Evolutionary conservation across 2,329 filamentous ascomycete species (phyloP).

Genomic region (Fonsecaea nubica): DNA sequence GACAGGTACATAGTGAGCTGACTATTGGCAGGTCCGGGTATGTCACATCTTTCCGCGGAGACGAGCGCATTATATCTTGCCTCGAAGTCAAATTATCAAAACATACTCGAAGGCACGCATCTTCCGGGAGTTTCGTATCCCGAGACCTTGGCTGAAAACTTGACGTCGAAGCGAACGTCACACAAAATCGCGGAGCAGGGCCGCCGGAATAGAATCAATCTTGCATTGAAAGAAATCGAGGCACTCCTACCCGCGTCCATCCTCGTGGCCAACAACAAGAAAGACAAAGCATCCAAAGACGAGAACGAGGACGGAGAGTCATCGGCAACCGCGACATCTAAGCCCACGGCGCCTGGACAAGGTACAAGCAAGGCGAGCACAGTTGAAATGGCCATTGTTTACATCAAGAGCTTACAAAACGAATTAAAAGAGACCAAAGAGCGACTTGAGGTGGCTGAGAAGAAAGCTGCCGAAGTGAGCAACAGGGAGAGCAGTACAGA

Average conservation of each 20-base stretch:
- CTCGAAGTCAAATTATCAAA: conserved; percentile 97
- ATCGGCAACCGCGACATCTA: conserved; percentile 37
- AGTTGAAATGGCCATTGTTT: conserved; percentile 95
- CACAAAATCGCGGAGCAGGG: conserved; percentile 99
- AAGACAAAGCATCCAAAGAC: conserved; percentile 38
- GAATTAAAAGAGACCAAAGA: conserved; percentile 71
- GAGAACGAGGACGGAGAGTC: conserved; percentile 48
- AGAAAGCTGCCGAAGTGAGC: conserved; percentile 55
- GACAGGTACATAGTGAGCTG: conserved; percentile 28
- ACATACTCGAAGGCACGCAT: conserved; percentile 90
- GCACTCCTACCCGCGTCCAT: conserved; percentile 71
- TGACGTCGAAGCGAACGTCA: conserved; percentile 94
- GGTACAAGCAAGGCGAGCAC: conserved; percentile 93
- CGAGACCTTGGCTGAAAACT: conserved; percentile 85
- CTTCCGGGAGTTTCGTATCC: conserved; percentile 91
- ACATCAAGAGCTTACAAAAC: conserved; percentile 83
- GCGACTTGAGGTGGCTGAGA: conserved; percentile 70
- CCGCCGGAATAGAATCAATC: conserved; percentile 92
- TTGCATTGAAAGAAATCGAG: conserved; percentile 89
- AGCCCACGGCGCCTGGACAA: conserved; percentile 50
- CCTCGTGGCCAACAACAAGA: conserved; percentile 51
- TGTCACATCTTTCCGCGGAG: conserved; percentile 59
- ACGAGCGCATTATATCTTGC: conserved; percentile 77
- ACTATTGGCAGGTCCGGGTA: conserved; percentile 31
- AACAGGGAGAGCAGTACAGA: conserved; percentile 30